Evolutionary conservation across 1,139 yeast genomes (phyloP).

Genomic region (Nakaseomyces uthaithaninus): DNA sequence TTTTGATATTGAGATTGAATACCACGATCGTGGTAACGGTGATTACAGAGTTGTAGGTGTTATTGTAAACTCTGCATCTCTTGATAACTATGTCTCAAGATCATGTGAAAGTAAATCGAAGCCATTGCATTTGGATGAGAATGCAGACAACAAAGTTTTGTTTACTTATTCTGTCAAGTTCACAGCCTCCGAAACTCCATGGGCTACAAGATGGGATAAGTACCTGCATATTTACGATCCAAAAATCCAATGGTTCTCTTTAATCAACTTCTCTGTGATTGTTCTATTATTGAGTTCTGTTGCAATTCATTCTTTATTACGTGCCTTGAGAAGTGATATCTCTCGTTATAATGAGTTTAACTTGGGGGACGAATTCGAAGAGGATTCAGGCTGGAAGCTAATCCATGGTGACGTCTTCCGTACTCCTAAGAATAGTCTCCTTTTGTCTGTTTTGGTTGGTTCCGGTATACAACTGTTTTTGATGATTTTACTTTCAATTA

Average conservation of each 20-base stretch:
- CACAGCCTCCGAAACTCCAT: conserved; percentile 59
- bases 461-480: conserved; percentile 79
- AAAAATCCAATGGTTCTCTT: conserved; percentile 90
- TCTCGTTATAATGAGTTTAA: conserved; percentile 83
- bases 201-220: conserved; percentile 99
- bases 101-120: conserved; percentile 32
- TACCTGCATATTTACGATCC: conserved; percentile 88
- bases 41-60: conserved; percentile 87
- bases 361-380: conserved; percentile 79
- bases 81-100: conserved; percentile 36
- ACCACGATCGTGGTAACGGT: conserved; percentile 64
- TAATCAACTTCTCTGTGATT: conserved; percentile 73
- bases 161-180: conserved; percentile 63
- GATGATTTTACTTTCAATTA: conserved; percentile 67
- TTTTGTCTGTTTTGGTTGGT: conserved; percentile 75
- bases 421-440: conserved; percentile 62
- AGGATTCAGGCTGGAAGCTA: conserved; percentile 96
- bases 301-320: conserved; percentile 69
- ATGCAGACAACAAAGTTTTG: conserved; percentile 38
- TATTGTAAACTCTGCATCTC: conserved; percentile 59
- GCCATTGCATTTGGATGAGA: conserved; percentile 40
- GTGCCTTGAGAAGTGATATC: conserved; percentile 80
- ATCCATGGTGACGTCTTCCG: conserved; percentile 94
- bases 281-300: conserved; percentile 70
- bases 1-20: conserved; percentile 68